Evolutionary conservation across 495 filamentous ascomycete genomes (phyloP), one percentile per base, ranked within the genome.

Genomic region (Viridothelium virens): DNA sequence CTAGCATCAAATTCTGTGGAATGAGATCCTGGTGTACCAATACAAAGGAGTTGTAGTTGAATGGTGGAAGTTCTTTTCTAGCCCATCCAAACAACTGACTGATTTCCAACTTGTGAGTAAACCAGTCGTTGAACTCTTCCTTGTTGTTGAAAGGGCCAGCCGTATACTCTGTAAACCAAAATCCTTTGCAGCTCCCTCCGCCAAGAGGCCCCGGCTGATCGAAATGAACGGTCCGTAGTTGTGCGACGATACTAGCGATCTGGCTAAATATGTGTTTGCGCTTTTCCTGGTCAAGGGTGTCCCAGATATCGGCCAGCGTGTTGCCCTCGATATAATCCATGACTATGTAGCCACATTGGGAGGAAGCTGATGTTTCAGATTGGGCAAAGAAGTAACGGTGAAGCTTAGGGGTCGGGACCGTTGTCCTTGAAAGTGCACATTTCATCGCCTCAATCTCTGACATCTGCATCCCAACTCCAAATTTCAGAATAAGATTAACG

Each of bases 281-380:
- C 48, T 53, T 53, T 53, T 53, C 25, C 48, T 53, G 48, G 25
- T 53, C 48, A 11, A 53, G 5, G 48, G 48, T 53, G 48, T 18
- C 2, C 48, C 48, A 53, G 48, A 53, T 53, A 53, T 53, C 48
- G 48, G 25, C 14, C n/a, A 53, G 48, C 25, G 48, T 53, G n/a
- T 53, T 53, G 48, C 48, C 48, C 48, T 53, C 48, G 48, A 53
- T 18, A 53, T 53, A 53, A 53, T 53, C 48, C 48, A 53, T 53
- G 48, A 53, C 48, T 53, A 53, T 53, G 25, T 53, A 53, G 48
- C 48, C 48, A 18, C 48, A 53, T 53, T 53, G 48, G 7, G 48
- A 53, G 48, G 25, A 53, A 18, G 48, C 48, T 53, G 48, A 53
- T 53, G 48, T 16, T 53, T 53, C 48, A 53, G 48, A 18, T 53